A percentile compares a stretch with the other conserved stretches of the same genome.
These are phyloP conservation scores for Hyaloscypha variabilis DNA, from an alignment of 495 filamentous ascomycete species.

Conservation along the genomic window DNA sequence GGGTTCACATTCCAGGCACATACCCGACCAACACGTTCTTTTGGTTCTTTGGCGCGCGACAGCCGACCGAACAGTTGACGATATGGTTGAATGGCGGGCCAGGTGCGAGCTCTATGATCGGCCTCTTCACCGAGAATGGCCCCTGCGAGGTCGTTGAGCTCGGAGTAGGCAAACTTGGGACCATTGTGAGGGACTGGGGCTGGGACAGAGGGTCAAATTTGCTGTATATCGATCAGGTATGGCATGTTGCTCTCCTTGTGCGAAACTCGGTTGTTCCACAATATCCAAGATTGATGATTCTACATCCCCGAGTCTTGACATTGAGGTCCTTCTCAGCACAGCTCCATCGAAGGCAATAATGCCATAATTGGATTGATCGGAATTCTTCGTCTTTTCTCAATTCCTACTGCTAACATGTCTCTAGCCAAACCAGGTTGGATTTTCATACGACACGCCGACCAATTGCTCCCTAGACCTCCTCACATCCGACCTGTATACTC, in stretches of 20 bases:
- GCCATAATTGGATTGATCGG: background rate
- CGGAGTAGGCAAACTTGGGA: constrained; percentile 51
- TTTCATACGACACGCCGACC: constrained; percentile 56
- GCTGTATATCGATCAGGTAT: constrained; percentile 69
- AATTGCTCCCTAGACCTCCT: constrained; percentile 51
- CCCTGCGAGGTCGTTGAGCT: constrained; percentile 49
- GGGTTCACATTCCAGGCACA: constrained; percentile 48
- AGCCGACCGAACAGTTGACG: constrained; percentile 61
- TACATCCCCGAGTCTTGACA: background rate
- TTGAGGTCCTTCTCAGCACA: background rate
- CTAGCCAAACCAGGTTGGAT: constrained; percentile 59
- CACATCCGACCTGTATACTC: constrained; percentile 35
- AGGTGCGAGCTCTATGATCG: constrained; percentile 66
- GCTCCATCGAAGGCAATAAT: background rate
- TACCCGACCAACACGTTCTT: constrained; percentile 78
- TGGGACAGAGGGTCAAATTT: constrained; percentile 78
- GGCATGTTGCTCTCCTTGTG: constrained; percentile 1
- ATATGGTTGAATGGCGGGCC: constrained; percentile 75
- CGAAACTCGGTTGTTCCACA: background rate
- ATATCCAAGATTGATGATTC: background rate
- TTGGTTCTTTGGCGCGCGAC: constrained; percentile 72
- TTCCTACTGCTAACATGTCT: constrained; percentile 20
- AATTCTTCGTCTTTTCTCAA: background rate
- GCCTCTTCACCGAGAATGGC: constrained; percentile 64
- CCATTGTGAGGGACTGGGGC: constrained; percentile 48